Evolutionary conservation across 2,329 filamentous ascomycete species (phyloP), one percentile per base, ranked within the genome.

Genomic region (Exserohilum turcica): DNA sequence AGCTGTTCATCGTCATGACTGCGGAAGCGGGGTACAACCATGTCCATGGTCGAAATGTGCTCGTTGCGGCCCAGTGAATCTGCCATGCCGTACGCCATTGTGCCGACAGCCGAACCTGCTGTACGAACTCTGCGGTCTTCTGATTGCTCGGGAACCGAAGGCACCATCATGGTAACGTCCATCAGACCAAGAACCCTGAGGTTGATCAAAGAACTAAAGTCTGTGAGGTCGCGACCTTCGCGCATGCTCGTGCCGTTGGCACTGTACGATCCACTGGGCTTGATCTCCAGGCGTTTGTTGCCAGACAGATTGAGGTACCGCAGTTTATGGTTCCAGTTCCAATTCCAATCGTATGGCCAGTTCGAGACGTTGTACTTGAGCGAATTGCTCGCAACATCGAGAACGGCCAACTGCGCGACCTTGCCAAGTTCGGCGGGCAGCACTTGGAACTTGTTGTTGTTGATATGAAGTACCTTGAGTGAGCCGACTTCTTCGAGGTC

Each of bases 291-390:
- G 44, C 93, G 87, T 75, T 96, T 97, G 78, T 99, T 99, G 45
- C 94, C 94, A 0, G 93, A 97, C 68, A 99, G 81, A 69, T 97
- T 99, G 58, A 99, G 86, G 70, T 95, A 99, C 59, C 92, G 89
- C 61, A 99, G 79, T 66, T 97, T 95, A 43, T 90, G 91, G 68
- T 99, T 99, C 82, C 94, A 90, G 70, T 97, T 97, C 94, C 94
- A 99, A 68, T 99, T 99, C 94, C 94, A 99, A 72, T 99, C 94
- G 71, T 99, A 99, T 0, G 93, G 94, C 82, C 96, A 96, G 69
- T 99, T 99, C 27, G 92, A 94, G 42, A 99, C 95, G 72, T 99
- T 99, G 82, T 99, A 99, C 75, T 97, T 99, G 52, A 99, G 80
- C 18, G 85, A 87, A 71, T 99, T 99, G 80, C 90, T 97, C 56